Evolutionary conservation across 2,329 filamentous ascomycete genomes (phyloP), one percentile per base, ranked within the genome.

Genomic region (Fusarium poae): DNA sequence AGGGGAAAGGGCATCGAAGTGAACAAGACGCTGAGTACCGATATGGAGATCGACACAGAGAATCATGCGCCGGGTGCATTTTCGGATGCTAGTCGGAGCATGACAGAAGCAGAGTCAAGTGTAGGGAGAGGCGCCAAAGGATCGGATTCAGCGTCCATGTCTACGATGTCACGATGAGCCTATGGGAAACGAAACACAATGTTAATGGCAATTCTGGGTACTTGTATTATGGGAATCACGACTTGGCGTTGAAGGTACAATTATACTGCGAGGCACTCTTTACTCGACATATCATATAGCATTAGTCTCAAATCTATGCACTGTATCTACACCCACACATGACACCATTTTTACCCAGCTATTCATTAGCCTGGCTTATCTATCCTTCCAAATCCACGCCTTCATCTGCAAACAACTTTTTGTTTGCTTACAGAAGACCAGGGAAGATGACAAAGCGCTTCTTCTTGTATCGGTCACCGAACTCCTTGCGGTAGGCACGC

Each of bases 381-480:
- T 40, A 21, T 29, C 46, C 21, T 30, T 43, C 30, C 13, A n/a
- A 20, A 9, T 34, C 21, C 30, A 48, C 48, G 11, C 37, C 43
- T 32, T 7, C 15, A 23, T 46, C 8, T n/a, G 13, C 13, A n/a
- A 37, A 32, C 32, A 6, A 23, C 21, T 6, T 23, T 30, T 25
- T 10, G 18, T 25, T 10, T 44, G 5, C 29, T 81, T 82, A 96
- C 77, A 91, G 86, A 51, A 97, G 82, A 5, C 92, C 92, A 5
- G 96, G 93, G 61, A 97, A 80, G 81, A 97, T 91, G 63, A 88
- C 89, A 77, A 86, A 95, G 76, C 88, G 88, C 92, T 99, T 98
- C 85, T 91, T 94, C 90, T 95, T 94, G 83, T 99, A 99, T 81
- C 91, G 92, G 78, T 94, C 92, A 40, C 92, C 92, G 80, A 98